Evolutionary conservation across 768 basidiomycete genomes (phyloP).

Genomic region (Leucogyrophana mollusca): DNA sequence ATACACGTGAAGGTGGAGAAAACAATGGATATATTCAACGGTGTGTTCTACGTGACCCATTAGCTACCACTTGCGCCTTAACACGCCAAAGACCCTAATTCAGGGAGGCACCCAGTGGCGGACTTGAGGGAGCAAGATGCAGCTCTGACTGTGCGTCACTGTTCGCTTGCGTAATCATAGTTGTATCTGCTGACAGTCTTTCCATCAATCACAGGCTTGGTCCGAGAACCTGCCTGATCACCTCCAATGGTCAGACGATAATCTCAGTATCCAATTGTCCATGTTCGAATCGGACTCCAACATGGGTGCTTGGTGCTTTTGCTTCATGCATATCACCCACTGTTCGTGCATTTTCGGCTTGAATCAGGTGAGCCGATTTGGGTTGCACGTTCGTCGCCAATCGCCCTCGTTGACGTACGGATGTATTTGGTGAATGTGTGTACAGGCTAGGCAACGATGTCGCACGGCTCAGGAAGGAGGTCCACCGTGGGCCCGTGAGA

Average conservation of each 20-base stretch:
- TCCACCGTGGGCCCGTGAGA: constrained; percentile 35
- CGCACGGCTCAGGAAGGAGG: constrained; percentile 22
- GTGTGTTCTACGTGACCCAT: constrained; percentile 30
- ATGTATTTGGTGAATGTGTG: not conserved
- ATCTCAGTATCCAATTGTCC: constrained; percentile 61
- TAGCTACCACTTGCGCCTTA: not conserved
- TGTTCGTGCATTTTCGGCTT: constrained; percentile 67
- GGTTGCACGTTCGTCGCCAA: not conserved
- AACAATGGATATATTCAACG: constrained; percentile 49
- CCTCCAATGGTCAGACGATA: constrained; percentile 70
- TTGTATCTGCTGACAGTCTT: constrained; percentile 12
- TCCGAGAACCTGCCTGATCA: constrained; percentile 63
- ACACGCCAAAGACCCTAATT: constrained; percentile 22
- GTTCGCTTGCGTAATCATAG: not conserved
- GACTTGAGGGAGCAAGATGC: constrained; percentile 41
- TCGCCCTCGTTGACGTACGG: not conserved
- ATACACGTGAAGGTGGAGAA: constrained; percentile 63
- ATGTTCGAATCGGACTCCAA: constrained; percentile 83
- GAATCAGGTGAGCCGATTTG: constrained; percentile 49
- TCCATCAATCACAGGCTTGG: constrained; percentile 53
- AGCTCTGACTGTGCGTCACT: constrained; percentile 35
- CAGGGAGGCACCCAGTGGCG: constrained; percentile 28
- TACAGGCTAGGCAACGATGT: constrained; percentile 32
- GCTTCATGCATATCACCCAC: constrained; percentile 70
- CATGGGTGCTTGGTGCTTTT: constrained; percentile 80